Conservation (phyloP, 164 flowering plant species). For the Stephania japonica region DNA sequence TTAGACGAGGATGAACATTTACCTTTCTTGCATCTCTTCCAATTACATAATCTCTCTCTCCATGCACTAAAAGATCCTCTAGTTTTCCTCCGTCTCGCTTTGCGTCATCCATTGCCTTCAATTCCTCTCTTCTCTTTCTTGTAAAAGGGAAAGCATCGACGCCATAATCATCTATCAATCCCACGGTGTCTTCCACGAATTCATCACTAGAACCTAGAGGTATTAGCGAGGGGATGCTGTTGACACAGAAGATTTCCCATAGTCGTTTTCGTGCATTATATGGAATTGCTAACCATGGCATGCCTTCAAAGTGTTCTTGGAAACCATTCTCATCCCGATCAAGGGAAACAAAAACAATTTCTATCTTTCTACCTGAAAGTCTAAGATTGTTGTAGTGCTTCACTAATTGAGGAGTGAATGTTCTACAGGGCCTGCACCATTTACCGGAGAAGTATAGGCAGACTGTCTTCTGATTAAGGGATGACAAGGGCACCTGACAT, state of each 20-base stretch:
- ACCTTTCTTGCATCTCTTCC: slow-evolving; percentile 38
- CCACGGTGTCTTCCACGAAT: slow-evolving; percentile 27
- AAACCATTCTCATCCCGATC: slow-evolving; percentile 41
- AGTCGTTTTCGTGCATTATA: slow-evolving; percentile 27
- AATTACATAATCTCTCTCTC: slow-evolving; percentile 29
- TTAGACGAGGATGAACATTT: background rate
- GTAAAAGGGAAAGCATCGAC: slow-evolving; percentile 51
- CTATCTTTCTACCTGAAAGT: slow-evolving; percentile 24
- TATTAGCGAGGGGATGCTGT: slow-evolving; percentile 40
- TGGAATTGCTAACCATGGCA: slow-evolving; percentile 65
- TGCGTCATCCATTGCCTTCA: slow-evolving; percentile 34
- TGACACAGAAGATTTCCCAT: slow-evolving; percentile 23
- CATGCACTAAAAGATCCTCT: slow-evolving; percentile 34
- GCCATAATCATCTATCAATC: slow-evolving; percentile 47
- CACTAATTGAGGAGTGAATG: slow-evolving; percentile 37
- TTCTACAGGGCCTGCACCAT: slow-evolving; percentile 61
- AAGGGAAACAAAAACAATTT: slow-evolving; percentile 45
- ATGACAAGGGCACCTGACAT: slow-evolving; percentile 35
- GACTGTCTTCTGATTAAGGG: slow-evolving; percentile 29
- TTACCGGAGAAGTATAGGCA: slow-evolving; percentile 56
- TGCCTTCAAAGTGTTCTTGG: slow-evolving; percentile 34
- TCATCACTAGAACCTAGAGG: slow-evolving; percentile 25
- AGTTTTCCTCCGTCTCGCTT: slow-evolving; percentile 35
- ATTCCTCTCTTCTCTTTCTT: slow-evolving; percentile 32
- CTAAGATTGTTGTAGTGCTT: slow-evolving; percentile 35